Evolutionary conservation across 495 filamentous ascomycete genomes (phyloP).

Genomic region (Cetradonia linearis): DNA sequence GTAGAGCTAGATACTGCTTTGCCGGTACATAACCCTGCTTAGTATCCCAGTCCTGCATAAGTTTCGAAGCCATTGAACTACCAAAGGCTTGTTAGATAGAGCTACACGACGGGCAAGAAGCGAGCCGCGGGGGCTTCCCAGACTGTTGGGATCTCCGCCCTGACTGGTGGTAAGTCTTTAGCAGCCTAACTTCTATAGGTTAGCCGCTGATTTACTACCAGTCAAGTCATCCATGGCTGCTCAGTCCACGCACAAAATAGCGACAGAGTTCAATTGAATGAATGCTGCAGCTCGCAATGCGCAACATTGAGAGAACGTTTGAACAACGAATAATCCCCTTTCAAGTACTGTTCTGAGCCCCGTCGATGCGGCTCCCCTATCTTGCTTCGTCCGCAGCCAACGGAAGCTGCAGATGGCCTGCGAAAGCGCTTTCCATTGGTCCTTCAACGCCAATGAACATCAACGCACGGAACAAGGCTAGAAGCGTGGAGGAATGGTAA

Average conservation of each 20-base stretch:
- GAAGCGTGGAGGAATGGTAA: neutral
- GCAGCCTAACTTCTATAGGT: no score
- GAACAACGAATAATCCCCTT: neutral
- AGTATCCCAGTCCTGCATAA: constrained; percentile 4
- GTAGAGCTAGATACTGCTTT: constrained; percentile 1
- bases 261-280: neutral
- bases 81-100: neutral
- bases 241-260: neutral
- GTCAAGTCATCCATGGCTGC: neutral
- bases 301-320: neutral
- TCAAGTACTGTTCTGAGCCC: neutral
- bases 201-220: no score
- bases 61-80: no score
- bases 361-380: constrained; percentile 9
- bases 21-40: neutral
- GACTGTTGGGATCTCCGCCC: neutral
- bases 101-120: constrained; percentile 8
- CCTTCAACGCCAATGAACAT: constrained; percentile 2
- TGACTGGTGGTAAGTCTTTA: no score
- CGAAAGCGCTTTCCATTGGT: constrained; percentile 12
- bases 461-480: constrained; percentile 3
- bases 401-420: constrained; percentile 16
- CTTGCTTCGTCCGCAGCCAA: constrained; percentile 13
- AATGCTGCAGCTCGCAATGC: neutral
- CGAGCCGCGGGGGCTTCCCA: constrained; percentile 1